Conservation (phyloP, 352 stramenopile species). For the Phytophthora kernoviae region DNA sequence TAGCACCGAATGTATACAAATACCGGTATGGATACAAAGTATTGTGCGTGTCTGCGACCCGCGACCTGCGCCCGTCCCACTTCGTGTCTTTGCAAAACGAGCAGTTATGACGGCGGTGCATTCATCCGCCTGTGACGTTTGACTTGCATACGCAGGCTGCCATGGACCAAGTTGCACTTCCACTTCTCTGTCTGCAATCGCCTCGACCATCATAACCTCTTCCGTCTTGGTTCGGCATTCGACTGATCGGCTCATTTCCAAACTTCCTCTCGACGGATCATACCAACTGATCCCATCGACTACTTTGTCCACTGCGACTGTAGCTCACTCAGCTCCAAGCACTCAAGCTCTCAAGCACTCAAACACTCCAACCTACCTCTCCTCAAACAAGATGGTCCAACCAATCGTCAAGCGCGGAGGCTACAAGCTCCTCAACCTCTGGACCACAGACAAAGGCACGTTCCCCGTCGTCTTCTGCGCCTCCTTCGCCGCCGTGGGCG, state of each 20-base stretch:
- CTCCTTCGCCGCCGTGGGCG: constrained; percentile 35
- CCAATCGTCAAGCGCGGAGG: constrained; percentile 23
- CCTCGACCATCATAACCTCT: not conserved
- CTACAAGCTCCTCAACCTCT: constrained; percentile 54
- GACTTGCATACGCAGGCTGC: not conserved
- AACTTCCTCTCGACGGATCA: not conserved
- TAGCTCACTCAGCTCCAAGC: too few species aligned
- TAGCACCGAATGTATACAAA: too few species aligned
- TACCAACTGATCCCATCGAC: not conserved
- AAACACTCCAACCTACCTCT: not conserved
- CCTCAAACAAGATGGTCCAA: constrained; percentile 18
- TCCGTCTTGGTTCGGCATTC: too few species aligned
- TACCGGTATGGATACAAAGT: too few species aligned
- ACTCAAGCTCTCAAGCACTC: too few species aligned
- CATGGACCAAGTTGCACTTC: not conserved
- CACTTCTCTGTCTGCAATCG: not conserved
- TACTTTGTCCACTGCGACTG: too few species aligned
- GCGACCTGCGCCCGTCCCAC: not conserved
- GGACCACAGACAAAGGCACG: constrained; percentile 61
- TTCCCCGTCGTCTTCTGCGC: constrained; percentile 67
- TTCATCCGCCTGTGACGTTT: not conserved
- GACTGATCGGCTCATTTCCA: not conserved
- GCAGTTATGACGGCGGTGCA: not conserved
- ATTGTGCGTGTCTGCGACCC: too few species aligned
- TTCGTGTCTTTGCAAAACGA: constrained; percentile 6